phyloP scores from a whole-genome alignment of 2,329 filamentous ascomycete species.

The Fusarium anguioides region DNA sequence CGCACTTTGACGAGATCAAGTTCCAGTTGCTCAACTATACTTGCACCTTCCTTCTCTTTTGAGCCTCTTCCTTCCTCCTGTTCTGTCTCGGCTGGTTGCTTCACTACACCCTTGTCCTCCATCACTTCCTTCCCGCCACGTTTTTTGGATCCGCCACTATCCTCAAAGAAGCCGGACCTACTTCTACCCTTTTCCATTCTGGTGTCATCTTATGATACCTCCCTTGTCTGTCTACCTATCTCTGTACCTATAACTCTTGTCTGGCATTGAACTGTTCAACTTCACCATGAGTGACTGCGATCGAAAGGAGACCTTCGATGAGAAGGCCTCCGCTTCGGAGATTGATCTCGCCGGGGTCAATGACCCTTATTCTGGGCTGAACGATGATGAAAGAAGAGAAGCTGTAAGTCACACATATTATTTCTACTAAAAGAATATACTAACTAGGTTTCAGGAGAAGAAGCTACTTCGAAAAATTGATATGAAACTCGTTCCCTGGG shows the following conservation, averaged over 20 bases:
- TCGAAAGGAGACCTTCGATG: constrained; percentile 46
- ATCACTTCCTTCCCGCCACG: constrained; percentile 37
- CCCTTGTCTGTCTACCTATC: too few species aligned
- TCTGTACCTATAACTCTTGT: not conserved
- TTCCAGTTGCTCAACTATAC: not conserved
- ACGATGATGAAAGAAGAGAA: constrained; percentile 68
- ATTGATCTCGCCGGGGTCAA: constrained; percentile 35
- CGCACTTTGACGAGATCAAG: constrained; percentile 34
- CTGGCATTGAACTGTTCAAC: not conserved
- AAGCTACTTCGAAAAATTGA: constrained; percentile 72
- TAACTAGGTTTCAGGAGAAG: constrained; percentile 61
- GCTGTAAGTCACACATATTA: constrained; percentile 62
- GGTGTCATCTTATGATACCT: constrained; percentile 11
- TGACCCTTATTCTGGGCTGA: constrained; percentile 70
- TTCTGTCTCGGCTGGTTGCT: constrained; percentile 39
- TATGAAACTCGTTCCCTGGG: constrained; percentile 69
- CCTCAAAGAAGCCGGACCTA: constrained; percentile 13
- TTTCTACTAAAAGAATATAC: not conserved
- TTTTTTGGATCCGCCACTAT: constrained; percentile 26
- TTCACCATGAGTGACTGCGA: constrained; percentile 51
- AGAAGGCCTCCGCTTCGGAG: constrained; percentile 47
- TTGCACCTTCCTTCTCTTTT: not conserved
- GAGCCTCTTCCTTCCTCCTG: constrained; percentile 19
- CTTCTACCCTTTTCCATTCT: constrained; percentile 17
- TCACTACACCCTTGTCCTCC: constrained; percentile 32